phyloP scores from a whole-genome alignment of 306 rosid species.

The Sicyos baderoa region DNA sequence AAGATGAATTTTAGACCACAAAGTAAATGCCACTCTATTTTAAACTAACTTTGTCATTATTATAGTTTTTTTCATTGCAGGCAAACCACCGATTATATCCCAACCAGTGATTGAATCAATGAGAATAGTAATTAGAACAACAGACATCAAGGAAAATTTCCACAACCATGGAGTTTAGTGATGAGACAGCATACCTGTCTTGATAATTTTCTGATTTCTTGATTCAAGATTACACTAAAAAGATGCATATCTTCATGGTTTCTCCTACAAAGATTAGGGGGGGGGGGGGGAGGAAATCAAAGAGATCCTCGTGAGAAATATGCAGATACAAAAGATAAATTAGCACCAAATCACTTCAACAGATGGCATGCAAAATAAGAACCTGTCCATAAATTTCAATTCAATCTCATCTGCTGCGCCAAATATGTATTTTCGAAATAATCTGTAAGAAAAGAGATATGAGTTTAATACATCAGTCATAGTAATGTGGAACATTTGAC shows the following conservation, averaged over 20 bases:
- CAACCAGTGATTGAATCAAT: background rate
- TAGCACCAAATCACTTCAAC: background rate
- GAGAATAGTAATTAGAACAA: background rate
- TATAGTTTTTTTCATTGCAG: background rate
- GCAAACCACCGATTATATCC: background rate
- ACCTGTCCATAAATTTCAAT: constrained; percentile 95
- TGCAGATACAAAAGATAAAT: background rate
- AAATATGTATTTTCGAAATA: constrained; percentile 84
- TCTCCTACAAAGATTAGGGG: constrained; percentile 49
- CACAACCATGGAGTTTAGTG: background rate
- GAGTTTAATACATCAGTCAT: background rate
- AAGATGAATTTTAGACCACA: background rate
- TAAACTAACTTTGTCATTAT: background rate
- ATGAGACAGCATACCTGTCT: constrained; percentile 55
- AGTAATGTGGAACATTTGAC: background rate
- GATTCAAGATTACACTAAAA: constrained; percentile 63
- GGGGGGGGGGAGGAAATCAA: constrained; percentile 15
- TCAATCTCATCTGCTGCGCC: constrained; percentile 93
- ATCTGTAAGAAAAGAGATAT: constrained; percentile 40
- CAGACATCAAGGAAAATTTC: background rate
- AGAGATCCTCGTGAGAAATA: background rate
- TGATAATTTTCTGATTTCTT: constrained; percentile 78
- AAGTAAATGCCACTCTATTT: background rate
- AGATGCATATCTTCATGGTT: constrained; percentile 81
- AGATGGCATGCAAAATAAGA: constrained; percentile 17